Evolutionary conservation across 352 stramenopile species (phyloP).

Genomic region (Phytopythium oedochilum): DNA sequence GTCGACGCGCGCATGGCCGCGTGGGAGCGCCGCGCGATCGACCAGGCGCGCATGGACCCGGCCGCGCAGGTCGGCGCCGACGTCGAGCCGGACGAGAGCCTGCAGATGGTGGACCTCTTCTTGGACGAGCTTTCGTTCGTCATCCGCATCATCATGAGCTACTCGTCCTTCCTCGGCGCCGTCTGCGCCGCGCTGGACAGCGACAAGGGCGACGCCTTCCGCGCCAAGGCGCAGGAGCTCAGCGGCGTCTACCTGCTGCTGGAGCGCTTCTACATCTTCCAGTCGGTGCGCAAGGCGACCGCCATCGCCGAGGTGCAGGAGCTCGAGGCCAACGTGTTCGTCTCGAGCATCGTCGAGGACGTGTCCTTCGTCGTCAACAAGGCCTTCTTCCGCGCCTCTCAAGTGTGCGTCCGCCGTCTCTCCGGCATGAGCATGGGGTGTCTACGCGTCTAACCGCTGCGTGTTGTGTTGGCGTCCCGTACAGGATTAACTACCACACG

Average conservation of each 20-base stretch:
- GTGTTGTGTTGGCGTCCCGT: conserved; percentile 1
- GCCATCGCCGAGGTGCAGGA: conserved; percentile 77
- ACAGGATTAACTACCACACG: conserved; percentile 79
- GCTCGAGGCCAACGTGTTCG: conserved; percentile 58
- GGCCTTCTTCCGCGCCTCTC: conserved; percentile 64
- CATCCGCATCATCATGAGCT: conserved; percentile 67
- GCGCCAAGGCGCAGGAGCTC: conserved; percentile 66
- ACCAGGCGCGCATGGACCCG: conserved; percentile 41
- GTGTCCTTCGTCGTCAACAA: conserved; percentile 86
- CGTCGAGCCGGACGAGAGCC: conserved; percentile 71
- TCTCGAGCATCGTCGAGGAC: conserved; percentile 81
- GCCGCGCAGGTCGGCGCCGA: conserved; percentile 14
- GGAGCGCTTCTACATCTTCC: conserved; percentile 83
- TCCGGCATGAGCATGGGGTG: not conserved
- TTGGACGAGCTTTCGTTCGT: conserved; percentile 79
- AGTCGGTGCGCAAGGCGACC: conserved; percentile 81
- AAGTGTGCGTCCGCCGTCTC: conserved; percentile 39
- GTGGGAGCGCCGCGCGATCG: conserved; percentile 69
- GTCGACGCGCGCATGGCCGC: conserved; percentile 65
- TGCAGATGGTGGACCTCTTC: conserved; percentile 86
- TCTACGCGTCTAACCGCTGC: conserved; percentile 2
- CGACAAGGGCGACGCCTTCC: conserved; percentile 26
- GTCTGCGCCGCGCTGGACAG: conserved; percentile 46
- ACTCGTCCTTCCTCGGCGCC: conserved; percentile 46
- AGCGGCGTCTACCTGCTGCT: conserved; percentile 78